Percentiles rank a stretch among this genome's conserved stretches.
Conservation (phyloP, 257 asterid species). For the Lavandula angustifolia region DNA sequence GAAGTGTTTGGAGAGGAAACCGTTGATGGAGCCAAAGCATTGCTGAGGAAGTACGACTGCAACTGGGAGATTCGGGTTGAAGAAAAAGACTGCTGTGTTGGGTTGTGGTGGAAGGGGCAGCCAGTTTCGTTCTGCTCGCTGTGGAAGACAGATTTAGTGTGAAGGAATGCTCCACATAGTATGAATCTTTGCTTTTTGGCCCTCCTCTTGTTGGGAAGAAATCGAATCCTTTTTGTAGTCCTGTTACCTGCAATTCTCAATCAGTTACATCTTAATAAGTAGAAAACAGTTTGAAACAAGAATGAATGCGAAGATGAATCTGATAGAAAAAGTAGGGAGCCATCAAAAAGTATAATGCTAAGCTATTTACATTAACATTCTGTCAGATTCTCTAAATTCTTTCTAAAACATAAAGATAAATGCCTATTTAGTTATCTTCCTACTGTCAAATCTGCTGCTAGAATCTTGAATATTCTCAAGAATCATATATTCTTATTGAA, state of each 20-base stretch:
- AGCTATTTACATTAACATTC: not conserved
- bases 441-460: not conserved
- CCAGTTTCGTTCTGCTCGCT: constrained; percentile 71
- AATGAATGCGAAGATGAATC: constrained; percentile 6
- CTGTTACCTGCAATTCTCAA: constrained; percentile 18
- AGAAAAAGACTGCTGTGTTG: constrained; percentile 60
- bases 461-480: constrained; percentile 41
- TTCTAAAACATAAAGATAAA: too few species aligned
- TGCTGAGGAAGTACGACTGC: constrained; percentile 75
- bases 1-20: constrained; percentile 65
- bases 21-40: constrained; percentile 68
- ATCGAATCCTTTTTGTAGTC: constrained; percentile 10
- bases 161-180: constrained; percentile 27
- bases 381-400: not conserved
- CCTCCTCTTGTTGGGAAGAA: not conserved
- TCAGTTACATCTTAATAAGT: not conserved
- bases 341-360: not conserved
- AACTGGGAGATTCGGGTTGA: constrained; percentile 76
- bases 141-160: constrained; percentile 55
- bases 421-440: not conserved
- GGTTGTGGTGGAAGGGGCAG: constrained; percentile 81
- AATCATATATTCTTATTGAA: constrained; percentile 72
- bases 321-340: not conserved
- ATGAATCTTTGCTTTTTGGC: not conserved
- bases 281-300: not conserved